Evolutionary conservation across 352 stramenopile genomes (phyloP).

Genomic region (Elongisporangium anandrum): DNA sequence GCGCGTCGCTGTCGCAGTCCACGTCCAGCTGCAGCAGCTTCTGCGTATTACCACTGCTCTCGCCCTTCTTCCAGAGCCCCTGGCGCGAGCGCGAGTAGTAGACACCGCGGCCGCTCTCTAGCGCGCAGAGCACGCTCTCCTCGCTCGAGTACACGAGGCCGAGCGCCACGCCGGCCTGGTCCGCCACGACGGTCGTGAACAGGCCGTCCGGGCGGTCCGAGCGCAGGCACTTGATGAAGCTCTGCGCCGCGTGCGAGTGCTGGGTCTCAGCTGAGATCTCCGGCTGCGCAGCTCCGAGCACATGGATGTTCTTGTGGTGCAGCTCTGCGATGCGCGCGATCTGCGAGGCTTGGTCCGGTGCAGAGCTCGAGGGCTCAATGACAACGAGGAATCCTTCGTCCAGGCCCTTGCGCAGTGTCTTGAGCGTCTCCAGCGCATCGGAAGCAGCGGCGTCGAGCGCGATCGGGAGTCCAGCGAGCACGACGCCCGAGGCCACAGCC

Average conservation of each 20-base stretch:
- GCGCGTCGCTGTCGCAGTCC: constrained; percentile 95
- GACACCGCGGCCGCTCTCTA: constrained; percentile 87
- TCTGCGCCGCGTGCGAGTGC: constrained; percentile 26
- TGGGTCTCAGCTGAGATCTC: constrained; percentile 2
- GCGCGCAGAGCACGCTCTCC: constrained; percentile 87
- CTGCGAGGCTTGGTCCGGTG: constrained; percentile 13
- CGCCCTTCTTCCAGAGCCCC: constrained; percentile 94
- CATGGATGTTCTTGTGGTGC: constrained; percentile 55
- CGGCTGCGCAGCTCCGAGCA: constrained; percentile 33
- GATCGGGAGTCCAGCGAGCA: constrained; percentile 26
- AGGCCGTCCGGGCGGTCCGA: constrained; percentile 90
- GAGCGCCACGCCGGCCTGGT: constrained; percentile 81
- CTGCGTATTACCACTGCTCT: constrained; percentile 93
- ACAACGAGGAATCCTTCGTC: constrained; percentile 52
- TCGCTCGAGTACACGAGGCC: constrained; percentile 95
- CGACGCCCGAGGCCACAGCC: constrained; percentile 29
- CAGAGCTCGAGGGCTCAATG: constrained; percentile 24
- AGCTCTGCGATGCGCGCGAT: constrained; percentile 46
- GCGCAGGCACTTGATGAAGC: constrained; percentile 78
- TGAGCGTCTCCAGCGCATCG: constrained; percentile 21
- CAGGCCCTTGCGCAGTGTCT: constrained; percentile 31
- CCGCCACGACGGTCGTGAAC: constrained; percentile 93
- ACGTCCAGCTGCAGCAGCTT: constrained; percentile 90
- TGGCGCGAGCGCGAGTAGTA: constrained; percentile 94
- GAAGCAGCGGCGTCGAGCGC: constrained; percentile 10